Conservation (phyloP, 208 protist species). For the Wallacemonas sp. region DNA sequence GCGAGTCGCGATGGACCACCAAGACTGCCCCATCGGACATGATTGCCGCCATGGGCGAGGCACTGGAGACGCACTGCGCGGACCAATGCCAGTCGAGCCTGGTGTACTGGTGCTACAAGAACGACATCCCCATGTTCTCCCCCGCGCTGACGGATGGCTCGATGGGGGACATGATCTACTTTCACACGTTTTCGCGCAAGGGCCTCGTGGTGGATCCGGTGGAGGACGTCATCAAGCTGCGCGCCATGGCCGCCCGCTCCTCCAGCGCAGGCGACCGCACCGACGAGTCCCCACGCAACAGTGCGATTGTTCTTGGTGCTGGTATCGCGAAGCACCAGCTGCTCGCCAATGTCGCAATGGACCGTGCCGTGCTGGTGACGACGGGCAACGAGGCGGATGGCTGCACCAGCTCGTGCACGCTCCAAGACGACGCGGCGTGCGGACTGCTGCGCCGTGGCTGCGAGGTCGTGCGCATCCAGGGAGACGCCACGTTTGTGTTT, state of each 20-base stretch:
- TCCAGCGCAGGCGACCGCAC: not conserved
- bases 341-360: conserved; percentile 58
- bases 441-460: conserved; percentile 44
- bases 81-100: conserved; percentile 96
- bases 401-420: conserved; percentile 76
- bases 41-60: conserved; percentile 96
- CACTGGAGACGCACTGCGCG: conserved; percentile 52
- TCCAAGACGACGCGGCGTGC: conserved; percentile 64
- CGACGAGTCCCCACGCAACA: conserved; percentile 29
- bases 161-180: conserved; percentile 99
- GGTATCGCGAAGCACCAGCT: conserved; percentile 87
- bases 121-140: conserved; percentile 99
- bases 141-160: conserved; percentile 99
- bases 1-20: conserved; percentile 52
- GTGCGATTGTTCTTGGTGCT: conserved; percentile 77
- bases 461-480: conserved; percentile 84
- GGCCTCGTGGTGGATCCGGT: conserved; percentile 97
- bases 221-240: conserved; percentile 76
- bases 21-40: conserved; percentile 95
- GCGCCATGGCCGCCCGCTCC: conserved; percentile 20
- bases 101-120: conserved; percentile 98
- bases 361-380: conserved; percentile 76
- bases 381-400: conserved; percentile 86
- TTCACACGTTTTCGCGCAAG: conserved; percentile 97
- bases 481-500: conserved; percentile 87